These are phyloP conservation scores for Gaertneriomyces semiglobifer DNA, from an alignment of 192 early-diverging fungal genomes.

Conservation along the genomic window DNA sequence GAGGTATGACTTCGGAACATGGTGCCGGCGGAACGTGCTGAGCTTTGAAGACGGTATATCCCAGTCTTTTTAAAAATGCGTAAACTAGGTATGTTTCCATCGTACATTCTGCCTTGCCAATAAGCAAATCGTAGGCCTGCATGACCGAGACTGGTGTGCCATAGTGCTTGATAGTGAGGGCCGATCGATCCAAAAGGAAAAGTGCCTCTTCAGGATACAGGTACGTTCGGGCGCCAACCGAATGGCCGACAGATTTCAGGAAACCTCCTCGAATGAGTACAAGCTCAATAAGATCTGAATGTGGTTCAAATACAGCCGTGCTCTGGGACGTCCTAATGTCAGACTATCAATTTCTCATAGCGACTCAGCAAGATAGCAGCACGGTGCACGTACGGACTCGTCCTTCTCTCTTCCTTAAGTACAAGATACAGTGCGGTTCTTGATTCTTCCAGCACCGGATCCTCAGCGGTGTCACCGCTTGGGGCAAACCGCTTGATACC, in stretches of 20 bases:
- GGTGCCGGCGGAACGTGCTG: background rate
- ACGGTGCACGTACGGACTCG: background rate
- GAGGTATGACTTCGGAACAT: background rate
- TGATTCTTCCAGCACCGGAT: conserved; percentile 5
- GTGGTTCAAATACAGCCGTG: too few species aligned
- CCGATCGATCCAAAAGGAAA: conserved; percentile 22
- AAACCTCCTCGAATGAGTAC: too few species aligned
- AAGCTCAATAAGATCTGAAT: too few species aligned
- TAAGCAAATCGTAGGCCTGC: conserved; percentile 19
- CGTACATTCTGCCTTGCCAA: background rate
- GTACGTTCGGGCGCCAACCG: background rate
- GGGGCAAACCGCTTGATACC: conserved; percentile 25
- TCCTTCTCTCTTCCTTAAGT: conserved; percentile 14
- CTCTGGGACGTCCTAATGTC: too few species aligned
- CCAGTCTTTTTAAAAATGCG: conserved; percentile 24
- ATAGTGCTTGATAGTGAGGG: conserved; percentile 9
- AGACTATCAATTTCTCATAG: too few species aligned
- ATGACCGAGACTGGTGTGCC: conserved; percentile 10
- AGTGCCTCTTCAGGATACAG: conserved; percentile 18
- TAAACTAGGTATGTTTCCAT: conserved; percentile 20
- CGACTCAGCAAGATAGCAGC: too few species aligned
- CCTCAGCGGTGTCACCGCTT: conserved; percentile 12
- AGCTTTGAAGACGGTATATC: conserved; percentile 13
- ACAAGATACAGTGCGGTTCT: conserved; percentile 10
- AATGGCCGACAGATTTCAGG: too few species aligned